phyloP scores from a whole-genome alignment of 2,329 filamentous ascomycete species.

The Botrytis squamosa region DNA sequence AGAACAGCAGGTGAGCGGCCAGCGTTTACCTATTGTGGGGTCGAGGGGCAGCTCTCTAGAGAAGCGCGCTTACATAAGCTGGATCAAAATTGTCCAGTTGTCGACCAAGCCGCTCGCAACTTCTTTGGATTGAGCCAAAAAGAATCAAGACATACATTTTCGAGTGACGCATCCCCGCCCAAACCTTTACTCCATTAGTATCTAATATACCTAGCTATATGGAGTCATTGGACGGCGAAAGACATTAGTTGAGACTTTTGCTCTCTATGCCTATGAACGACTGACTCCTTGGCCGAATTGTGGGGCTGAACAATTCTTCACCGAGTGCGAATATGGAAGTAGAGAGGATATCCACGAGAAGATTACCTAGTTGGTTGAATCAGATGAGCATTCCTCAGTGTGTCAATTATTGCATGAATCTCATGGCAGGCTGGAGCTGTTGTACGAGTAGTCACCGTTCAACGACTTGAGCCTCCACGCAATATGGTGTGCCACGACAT shows the following conservation, averaged over 20 bases:
- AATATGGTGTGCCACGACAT: background rate
- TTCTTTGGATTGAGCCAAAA: background rate
- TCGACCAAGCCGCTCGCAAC: background rate
- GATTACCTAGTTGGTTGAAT: background rate
- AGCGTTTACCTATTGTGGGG: background rate
- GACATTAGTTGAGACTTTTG: background rate
- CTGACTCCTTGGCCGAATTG: constrained; percentile 2
- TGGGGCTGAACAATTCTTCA: background rate
- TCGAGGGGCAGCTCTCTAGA: background rate
- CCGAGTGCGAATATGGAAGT: constrained; percentile 2
- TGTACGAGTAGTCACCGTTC: background rate
- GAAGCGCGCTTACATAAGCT: background rate
- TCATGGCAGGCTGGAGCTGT: background rate
- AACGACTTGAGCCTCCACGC: background rate
- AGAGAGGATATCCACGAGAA: background rate
- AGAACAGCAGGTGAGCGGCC: background rate
- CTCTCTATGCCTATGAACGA: background rate
- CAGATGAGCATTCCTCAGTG: background rate
- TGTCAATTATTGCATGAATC: background rate
- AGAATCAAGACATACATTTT: background rate
- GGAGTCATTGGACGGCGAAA: background rate
- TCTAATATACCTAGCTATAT: background rate
- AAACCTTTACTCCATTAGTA: background rate
- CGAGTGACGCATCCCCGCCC: background rate
- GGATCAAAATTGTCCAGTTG: background rate